phyloP scores from a whole-genome alignment of 352 stramenopile genomes.

The Pythium insidiosum region DNA sequence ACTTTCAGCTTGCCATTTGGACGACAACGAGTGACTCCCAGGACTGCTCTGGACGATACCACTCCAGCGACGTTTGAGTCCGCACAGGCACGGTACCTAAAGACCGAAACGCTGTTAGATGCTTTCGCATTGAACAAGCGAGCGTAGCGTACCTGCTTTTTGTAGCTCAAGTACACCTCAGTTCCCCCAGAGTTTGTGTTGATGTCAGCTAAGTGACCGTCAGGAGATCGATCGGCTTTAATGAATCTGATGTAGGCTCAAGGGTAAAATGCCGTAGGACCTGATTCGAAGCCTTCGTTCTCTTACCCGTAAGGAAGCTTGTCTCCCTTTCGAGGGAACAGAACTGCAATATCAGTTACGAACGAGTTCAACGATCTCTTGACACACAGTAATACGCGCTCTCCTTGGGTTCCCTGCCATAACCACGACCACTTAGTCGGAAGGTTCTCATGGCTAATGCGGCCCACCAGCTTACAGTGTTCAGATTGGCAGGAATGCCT shows the following conservation, averaged over 20 bases:
- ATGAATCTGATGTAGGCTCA: too few relatives aligned
- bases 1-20: too few relatives aligned
- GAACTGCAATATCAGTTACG: conserved; percentile 55
- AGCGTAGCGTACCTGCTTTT: conserved; percentile 71
- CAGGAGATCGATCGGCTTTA: conserved; percentile 60
- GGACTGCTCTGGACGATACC: too few relatives aligned
- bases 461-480: conserved; percentile 57
- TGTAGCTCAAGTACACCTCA: conserved; percentile 77
- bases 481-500: conserved; percentile 58
- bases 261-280: too few relatives aligned
- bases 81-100: too few relatives aligned
- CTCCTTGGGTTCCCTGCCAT: conserved; percentile 65
- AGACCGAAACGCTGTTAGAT: too few relatives aligned
- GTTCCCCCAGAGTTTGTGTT: conserved; percentile 66
- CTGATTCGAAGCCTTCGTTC: too few relatives aligned
- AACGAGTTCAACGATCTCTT: conserved; percentile 54
- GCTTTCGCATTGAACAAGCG: too few relatives aligned
- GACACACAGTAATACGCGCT: conserved; percentile 75
- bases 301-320: conserved; percentile 73
- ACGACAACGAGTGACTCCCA: too few relatives aligned
- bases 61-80: neutral
- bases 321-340: conserved; percentile 82
- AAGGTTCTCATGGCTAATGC: too few relatives aligned
- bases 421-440: neutral
- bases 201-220: conserved; percentile 61